A percentile compares a stretch with the other conserved stretches of the same genome.
Conservation (phyloP, 2,329 filamentous ascomycete genomes). For the Sclerotinia spermophila region DNA sequence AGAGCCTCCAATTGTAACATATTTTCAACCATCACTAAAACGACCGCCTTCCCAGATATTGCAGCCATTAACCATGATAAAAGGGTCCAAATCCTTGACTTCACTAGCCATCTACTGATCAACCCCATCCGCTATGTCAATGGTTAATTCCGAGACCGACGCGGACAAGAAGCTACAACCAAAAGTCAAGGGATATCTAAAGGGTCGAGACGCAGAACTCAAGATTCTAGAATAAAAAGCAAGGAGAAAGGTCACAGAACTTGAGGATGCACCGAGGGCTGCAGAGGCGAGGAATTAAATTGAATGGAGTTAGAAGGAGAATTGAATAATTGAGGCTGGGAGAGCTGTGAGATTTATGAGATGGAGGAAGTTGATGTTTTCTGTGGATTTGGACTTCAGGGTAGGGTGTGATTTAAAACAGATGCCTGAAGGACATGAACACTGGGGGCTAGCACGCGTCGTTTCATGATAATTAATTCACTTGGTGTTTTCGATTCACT, state of each 20-base stretch:
- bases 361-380: no score
- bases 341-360: not conserved
- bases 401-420: not conserved
- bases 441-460: not conserved
- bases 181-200: not conserved
- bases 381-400: no score
- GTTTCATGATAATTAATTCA: not conserved
- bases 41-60: not conserved
- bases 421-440: not conserved
- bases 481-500: not conserved
- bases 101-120: not conserved
- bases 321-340: not conserved
- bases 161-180: not conserved
- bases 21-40: no score
- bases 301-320: not conserved
- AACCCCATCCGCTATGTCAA: no score
- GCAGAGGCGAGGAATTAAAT: not conserved
- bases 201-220: not conserved
- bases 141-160: not conserved
- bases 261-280: constrained; percentile 4
- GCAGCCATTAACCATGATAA: not conserved
- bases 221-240: not conserved
- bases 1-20: no score
- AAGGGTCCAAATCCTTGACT: not conserved
- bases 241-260: not conserved